Conservation (phyloP, 306 rosid species). For the Quercus variabilis region DNA sequence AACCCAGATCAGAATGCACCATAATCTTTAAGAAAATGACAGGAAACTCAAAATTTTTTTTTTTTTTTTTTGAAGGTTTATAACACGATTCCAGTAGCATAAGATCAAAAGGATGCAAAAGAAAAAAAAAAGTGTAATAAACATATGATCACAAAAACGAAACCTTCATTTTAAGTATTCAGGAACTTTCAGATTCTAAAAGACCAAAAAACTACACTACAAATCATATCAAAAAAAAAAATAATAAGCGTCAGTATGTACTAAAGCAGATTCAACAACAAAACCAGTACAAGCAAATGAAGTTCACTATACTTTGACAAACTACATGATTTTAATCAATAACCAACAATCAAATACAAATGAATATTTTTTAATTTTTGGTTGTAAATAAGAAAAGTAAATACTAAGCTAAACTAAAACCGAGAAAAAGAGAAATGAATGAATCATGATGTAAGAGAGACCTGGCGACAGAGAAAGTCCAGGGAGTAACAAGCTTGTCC, state of each 20-base stretch:
- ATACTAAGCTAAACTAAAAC: not conserved
- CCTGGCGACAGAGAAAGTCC: slow-evolving; percentile 97
- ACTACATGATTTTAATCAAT: not conserved
- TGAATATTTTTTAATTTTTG: too few species aligned
- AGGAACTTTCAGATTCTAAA: not conserved
- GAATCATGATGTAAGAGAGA: slow-evolving; percentile 1
- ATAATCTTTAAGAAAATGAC: not conserved
- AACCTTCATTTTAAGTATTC: too few species aligned
- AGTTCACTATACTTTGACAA: not conserved
- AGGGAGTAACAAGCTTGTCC: slow-evolving; percentile 84
- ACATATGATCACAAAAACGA: not conserved
- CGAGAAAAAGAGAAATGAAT: not conserved
- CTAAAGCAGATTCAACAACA: not conserved
- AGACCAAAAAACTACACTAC: not conserved
- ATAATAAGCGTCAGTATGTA: not conserved
- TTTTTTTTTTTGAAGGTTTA: too few species aligned
- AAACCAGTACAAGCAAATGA: not conserved
- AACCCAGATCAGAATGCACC: not conserved
- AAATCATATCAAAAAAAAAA: not conserved
- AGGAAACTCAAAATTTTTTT: not conserved
- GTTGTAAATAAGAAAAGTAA: too few species aligned
- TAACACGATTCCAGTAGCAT: too few species aligned
- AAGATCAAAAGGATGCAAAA: not conserved
- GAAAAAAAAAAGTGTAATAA: not conserved
- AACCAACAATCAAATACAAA: too few species aligned